Conservation (phyloP, 106 monocot genomes). For the Gastrodia elata region DNA sequence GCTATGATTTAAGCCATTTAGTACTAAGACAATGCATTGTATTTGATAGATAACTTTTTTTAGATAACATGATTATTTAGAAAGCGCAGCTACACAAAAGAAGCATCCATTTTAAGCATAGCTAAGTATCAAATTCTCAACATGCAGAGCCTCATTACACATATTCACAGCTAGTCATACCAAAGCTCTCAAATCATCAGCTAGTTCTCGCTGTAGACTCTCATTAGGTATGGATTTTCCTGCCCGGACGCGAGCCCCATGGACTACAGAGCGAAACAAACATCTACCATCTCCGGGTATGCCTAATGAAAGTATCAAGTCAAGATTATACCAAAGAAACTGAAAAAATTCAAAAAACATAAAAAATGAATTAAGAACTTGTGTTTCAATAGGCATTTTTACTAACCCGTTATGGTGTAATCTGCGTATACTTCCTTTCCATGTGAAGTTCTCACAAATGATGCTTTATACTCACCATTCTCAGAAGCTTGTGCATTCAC, state of each 20-base stretch:
- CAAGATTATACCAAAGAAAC: neutral
- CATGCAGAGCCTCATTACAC: no score
- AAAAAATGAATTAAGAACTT: neutral
- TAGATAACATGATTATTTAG: neutral
- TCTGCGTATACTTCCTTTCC: constrained; percentile 75
- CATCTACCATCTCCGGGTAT: constrained; percentile 99
- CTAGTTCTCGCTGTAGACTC: constrained; percentile 62
- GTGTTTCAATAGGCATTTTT: neutral
- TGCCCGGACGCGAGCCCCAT: constrained; percentile 78
- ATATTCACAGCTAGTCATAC: constrained; percentile 24
- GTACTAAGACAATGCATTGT: no score
- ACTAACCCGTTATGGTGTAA: constrained; percentile 74
- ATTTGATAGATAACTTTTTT: neutral
- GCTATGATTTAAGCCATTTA: no score
- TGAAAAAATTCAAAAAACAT: neutral
- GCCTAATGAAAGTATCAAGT: constrained; percentile 17
- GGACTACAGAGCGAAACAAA: constrained; percentile 82
- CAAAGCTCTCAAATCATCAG: constrained; percentile 69
- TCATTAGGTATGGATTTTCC: constrained; percentile 61
- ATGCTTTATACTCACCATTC: constrained; percentile 17
- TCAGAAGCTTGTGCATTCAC: constrained; percentile 43
- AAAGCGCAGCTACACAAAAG: neutral
- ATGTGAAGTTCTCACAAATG: constrained; percentile 37
- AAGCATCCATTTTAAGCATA: neutral
- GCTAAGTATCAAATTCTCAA: neutral